Evolutionary conservation across 345 rosid species (phyloP).

Genomic region (Reutealis trisperma): DNA sequence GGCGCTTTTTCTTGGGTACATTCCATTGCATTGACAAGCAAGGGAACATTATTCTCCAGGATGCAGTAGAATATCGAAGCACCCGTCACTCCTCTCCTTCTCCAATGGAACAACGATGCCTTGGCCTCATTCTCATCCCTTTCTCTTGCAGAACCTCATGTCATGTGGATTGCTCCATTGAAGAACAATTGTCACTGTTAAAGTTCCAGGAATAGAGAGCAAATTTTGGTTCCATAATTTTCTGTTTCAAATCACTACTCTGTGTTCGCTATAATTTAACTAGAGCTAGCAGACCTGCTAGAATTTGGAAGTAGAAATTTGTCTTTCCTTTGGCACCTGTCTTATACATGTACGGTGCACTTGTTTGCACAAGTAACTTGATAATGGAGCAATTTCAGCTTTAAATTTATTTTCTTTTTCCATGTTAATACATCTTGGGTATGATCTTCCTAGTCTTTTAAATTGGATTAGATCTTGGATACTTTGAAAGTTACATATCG

Average conservation of each 20-base stretch:
- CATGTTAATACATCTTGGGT: neutral
- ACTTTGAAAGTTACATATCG: neutral
- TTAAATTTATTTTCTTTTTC: neutral
- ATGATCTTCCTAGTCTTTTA: neutral
- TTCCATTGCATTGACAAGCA: conserved; percentile 93
- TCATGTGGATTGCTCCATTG: conserved; percentile 54
- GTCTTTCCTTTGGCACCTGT: neutral
- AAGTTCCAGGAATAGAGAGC: conserved; percentile 32
- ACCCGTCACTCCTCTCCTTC: conserved; percentile 74
- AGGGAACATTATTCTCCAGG: conserved; percentile 88
- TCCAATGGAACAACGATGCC: conserved; percentile 82
- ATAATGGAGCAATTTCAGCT: neutral
- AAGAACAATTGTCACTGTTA: conserved; percentile 36
- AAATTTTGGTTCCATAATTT: neutral
- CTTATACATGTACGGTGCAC: neutral
- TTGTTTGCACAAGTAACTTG: neutral
- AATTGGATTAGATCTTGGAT: neutral
- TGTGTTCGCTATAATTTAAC: neutral
- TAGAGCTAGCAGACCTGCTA: neutral
- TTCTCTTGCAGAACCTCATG: conserved; percentile 63
- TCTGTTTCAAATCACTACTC: neutral
- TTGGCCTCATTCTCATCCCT: conserved; percentile 82
- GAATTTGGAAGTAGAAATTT: neutral
- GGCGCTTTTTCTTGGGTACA: conserved; percentile 83
- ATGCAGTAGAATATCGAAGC: conserved; percentile 81